Evolutionary conservation across 176 grass and related monocot species (phyloP).

Genomic region (Musa troglodytarum): DNA sequence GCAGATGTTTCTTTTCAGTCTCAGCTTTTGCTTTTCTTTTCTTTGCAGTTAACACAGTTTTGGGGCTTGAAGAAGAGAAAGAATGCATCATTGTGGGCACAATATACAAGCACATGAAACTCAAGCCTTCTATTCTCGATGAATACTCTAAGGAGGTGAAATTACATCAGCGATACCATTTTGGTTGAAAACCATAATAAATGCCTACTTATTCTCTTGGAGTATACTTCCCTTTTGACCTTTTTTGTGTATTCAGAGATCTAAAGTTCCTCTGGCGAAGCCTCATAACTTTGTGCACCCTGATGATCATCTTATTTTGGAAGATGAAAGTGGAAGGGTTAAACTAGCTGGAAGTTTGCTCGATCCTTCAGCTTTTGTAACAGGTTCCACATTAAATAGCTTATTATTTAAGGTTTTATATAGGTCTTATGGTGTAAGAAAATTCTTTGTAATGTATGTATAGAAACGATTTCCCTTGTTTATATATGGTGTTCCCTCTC

Average conservation of each 20-base stretch:
- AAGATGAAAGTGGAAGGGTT: conserved; percentile 99
- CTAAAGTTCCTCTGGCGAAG: conserved; percentile 76
- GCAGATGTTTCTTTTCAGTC: not conserved
- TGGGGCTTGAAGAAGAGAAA: conserved; percentile 90
- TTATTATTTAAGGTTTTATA: not conserved
- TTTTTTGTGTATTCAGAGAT: conserved; percentile 49
- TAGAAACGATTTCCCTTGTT: not conserved
- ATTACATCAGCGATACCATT: not conserved
- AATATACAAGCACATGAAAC: conserved; percentile 93
- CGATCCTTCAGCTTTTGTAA: conserved; percentile 56
- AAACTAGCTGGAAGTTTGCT: conserved; percentile 66
- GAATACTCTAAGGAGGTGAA: conserved; percentile 97
- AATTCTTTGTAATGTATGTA: not conserved
- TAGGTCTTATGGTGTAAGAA: not conserved
- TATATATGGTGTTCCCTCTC: too few species aligned
- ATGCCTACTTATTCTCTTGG: not conserved
- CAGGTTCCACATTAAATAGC: conserved; percentile 35
- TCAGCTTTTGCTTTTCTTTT: not conserved
- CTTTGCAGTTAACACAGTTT: conserved; percentile 70
- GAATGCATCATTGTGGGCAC: conserved; percentile 89
- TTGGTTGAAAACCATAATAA: not conserved
- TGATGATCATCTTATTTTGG: conserved; percentile 95
- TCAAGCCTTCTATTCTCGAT: conserved; percentile 88
- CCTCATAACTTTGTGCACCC: conserved; percentile 93
- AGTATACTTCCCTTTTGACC: not conserved